A percentile compares a stretch with the other conserved stretches of the same genome.
phyloP scores from a whole-genome alignment of 2,329 filamentous ascomycete genomes.

The Colletotrichum acutatum region DNA sequence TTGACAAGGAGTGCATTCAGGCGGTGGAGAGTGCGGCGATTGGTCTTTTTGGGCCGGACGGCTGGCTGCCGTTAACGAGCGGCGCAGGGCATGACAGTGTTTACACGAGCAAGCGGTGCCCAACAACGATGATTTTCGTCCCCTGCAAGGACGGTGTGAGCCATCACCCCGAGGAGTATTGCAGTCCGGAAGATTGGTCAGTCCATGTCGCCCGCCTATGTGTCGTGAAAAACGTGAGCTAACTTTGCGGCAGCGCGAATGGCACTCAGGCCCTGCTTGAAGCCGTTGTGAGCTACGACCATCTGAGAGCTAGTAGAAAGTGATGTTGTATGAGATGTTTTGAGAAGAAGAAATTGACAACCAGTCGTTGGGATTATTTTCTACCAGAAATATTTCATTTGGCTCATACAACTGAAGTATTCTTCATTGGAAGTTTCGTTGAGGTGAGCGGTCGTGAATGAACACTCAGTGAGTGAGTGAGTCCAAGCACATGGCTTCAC shows the following conservation, averaged over 20 bases:
- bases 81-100: slow-evolving; percentile 63
- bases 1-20: slow-evolving; percentile 74
- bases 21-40: slow-evolving; percentile 71
- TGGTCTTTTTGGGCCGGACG: slow-evolving; percentile 62
- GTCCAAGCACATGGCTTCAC: background rate
- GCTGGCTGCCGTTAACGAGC: slow-evolving; percentile 50
- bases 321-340: background rate
- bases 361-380: background rate
- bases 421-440: background rate
- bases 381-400: background rate
- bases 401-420: background rate
- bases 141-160: slow-evolving; percentile 72
- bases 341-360: background rate
- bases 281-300: slow-evolving; percentile 37
- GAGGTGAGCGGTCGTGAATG: background rate
- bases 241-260: slow-evolving; percentile 28
- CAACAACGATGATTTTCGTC: slow-evolving; percentile 75
- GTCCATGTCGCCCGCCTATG: background rate
- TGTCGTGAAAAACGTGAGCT: background rate
- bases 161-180: slow-evolving; percentile 73
- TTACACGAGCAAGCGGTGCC: slow-evolving; percentile 67
- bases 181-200: slow-evolving; percentile 66
- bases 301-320: slow-evolving; percentile 4
- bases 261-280: slow-evolving; percentile 38
- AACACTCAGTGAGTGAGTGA: background rate